Evolutionary conservation across 31 red algal genomes (phyloP).

Genomic region (Odonthalia washingtoniensis): DNA sequence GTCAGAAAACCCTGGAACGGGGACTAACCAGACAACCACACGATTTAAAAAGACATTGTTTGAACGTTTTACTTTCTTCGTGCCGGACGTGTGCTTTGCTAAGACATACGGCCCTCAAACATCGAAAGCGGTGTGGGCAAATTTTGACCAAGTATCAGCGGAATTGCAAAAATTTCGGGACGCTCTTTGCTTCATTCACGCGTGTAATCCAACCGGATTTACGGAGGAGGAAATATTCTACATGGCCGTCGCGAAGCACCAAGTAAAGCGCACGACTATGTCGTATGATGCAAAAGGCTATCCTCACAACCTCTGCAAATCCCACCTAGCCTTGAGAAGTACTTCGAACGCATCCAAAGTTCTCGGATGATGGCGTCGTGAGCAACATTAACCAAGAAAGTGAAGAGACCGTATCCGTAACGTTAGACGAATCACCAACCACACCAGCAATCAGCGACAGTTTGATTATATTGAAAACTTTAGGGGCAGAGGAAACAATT

Average conservation of each 20-base stretch:
- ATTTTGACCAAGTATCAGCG: neutral
- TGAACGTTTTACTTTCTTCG: neutral
- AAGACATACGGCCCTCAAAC: neutral
- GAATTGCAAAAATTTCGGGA: neutral
- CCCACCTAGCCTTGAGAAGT: no score
- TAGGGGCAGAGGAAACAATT: no score
- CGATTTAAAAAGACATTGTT: neutral
- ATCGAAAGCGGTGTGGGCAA: neutral
- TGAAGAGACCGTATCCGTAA: no score
- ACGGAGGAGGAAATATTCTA: neutral
- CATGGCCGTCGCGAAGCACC: neutral
- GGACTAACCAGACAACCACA: neutral
- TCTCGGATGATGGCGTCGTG: no score
- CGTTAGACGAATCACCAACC: no score
- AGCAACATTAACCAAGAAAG: no score
- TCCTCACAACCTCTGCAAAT: no score
- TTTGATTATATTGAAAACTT: no score
- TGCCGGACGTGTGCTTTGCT: neutral
- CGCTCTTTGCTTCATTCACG: neutral
- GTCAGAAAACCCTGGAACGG: neutral
- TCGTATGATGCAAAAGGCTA: constrained; percentile 31
- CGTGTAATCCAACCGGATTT: neutral
- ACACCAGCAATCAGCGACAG: no score
- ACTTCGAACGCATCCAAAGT: no score
- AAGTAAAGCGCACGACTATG: constrained; percentile 2